Evolutionary conservation across 257 asterid genomes (phyloP), one percentile per base, ranked within the genome.

Genomic region (Salvia rosmarinus): DNA sequence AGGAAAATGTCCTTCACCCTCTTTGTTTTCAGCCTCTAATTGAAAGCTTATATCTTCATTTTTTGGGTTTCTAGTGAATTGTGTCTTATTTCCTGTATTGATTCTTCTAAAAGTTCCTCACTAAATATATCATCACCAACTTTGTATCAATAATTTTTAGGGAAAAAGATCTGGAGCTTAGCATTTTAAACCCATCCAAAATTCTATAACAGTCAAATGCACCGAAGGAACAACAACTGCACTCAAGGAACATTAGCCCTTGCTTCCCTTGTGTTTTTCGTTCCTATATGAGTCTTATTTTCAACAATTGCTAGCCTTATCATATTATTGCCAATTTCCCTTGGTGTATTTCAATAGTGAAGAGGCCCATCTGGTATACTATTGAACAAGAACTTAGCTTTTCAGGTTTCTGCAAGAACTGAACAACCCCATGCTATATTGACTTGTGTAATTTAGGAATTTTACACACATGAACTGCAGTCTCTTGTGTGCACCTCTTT

Each of bases 381-480:
- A 21, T 60, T 20, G 47, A 34, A 44, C 28, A 47, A 66, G 51
- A 46, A 16, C 71, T 47, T 32, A 65, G 11, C 46, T 46, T 65
- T 25, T 47, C 71, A 42, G 28, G 32, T 21, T 64, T 25, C 9
- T 64, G 42, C 8, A 4, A 9, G 51, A 28, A 65, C 32, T 46
- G 59, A 47, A 47, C 12, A 13, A 4, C 6, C 9, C 8, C 49
- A n/a, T 67, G 16, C 25, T 67, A 9, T 17, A 49, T 50, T 13
- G 74, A 13, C 34, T 40, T 14, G 35, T 25, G 28, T 23, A 47
- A 25, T 14, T 44, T 28, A 25, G 56, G 58, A 65, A n/a, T 14
- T 30, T 47, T 42, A 21, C 34, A 5, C 9, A 21, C 52, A 20
- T 67, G 25, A 52, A 67, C 40, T 67, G 49, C 63, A 3, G 57